Evolutionary conservation across 2,329 filamentous ascomycete genomes (phyloP), one percentile per base, ranked within the genome.

Genomic region (Diplodia corticola): DNA sequence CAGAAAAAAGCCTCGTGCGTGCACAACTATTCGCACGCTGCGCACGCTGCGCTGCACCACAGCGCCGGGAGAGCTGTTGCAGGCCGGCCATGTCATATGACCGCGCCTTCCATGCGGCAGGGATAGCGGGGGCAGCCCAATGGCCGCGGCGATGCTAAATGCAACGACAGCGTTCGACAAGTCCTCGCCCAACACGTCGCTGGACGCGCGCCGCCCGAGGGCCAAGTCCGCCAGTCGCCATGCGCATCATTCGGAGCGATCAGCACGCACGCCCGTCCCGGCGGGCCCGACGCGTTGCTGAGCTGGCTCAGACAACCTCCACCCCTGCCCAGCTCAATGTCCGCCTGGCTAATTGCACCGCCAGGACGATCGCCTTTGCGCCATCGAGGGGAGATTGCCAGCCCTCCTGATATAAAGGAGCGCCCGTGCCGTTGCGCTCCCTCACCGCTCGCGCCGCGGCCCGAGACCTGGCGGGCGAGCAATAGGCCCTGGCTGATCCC

Each of bases 61-160:
- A 24, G 40, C 40, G 44, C 57, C n/a, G 57, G 57, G 57, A 61
- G 28, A 49, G 26, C 22, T 24, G 40, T 49, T 61, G 57, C 57
- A 60, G 55, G 40, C 20, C 12, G 35, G 37, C 22, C 49, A n/a
- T 55, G 63, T 68, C 72, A 73, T 71, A 71, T 72, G 72, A 73
- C 69, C 68, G 46, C 61, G 65, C 65, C 61, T 69, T 69, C 72
- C 68, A 71, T 73, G 70, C 70, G 69, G 70, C 70, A 69, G 66
- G 71, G 71, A 67, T 69, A 33, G 24, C 46, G 28, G 49, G 35
- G 53, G 51, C 28, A 64, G 65, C 17, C 55, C 68, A 67, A 66
- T 69, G 67, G 54, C 20, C 63, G 50, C 35, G 50, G 33, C 65
- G 35, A 53, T 61, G 55, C 49, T 67, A 61, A 68, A 67, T 48